Conservation (phyloP, 345 rosid genomes). For the Salix purpurea region DNA sequence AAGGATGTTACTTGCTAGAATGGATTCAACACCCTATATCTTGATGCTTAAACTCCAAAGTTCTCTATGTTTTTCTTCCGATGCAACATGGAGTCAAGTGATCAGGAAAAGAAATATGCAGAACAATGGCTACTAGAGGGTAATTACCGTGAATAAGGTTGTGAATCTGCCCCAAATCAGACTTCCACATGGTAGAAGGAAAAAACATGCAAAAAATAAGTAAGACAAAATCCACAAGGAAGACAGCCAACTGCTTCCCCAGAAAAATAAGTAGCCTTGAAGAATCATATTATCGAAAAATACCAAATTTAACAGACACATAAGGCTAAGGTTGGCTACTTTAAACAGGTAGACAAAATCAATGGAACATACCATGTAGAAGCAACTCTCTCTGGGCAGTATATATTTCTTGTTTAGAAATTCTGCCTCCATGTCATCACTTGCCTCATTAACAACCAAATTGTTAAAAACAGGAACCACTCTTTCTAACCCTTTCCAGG, state of each 20-base stretch:
- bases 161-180: constrained; percentile 76
- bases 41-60: background rate
- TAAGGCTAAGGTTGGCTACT: background rate
- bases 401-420: constrained; percentile 45
- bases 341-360: background rate
- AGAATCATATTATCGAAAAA: no score
- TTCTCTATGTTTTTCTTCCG: background rate
- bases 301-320: background rate
- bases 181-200: constrained; percentile 42
- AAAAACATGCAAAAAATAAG: constrained; percentile 17
- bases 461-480: constrained; percentile 52
- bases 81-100: background rate
- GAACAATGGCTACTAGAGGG: background rate
- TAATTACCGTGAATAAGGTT: constrained; percentile 73
- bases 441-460: constrained; percentile 47
- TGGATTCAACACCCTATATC: background rate
- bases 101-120: background rate
- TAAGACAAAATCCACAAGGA: no score
- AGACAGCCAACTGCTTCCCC: background rate
- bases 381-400: constrained; percentile 60
- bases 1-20: background rate
- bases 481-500: constrained; percentile 16
- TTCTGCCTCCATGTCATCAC: constrained; percentile 62
- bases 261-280: background rate
- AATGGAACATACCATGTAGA: constrained; percentile 66